Base-by-base conservation (phyloP, 805 yeast genomes). In the Candida coquimbonensis region DNA sequence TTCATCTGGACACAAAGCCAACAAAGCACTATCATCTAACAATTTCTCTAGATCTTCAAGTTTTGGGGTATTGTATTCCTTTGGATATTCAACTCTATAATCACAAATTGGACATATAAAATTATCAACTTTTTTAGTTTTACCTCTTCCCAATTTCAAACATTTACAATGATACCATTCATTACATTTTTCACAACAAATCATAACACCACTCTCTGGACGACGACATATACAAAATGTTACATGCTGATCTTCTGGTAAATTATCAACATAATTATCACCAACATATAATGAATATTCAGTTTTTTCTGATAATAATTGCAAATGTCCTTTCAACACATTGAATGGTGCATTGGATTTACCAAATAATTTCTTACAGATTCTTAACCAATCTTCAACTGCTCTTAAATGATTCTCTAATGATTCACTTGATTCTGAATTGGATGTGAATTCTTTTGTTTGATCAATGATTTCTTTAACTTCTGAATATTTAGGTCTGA, bases 101-200 rank as follows among this genome's bases (percentile, higher is more conserved):
- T 75, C 77, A 59, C 87, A 81, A 24, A 78, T 53, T 1, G 82
- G 74, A 62, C 87, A 81, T 13, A 70, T 60, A 52, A 72, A 81
- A 11, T 66, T 61, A 4, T 64, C 65, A 42, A 56, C 59, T 16
- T 53, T 56, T 33, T 62, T 63, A 21, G 63, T 42, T 35, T 49
- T 49, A 50, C 66, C 63, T 14, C 60, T 51, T 3, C 65, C 66
- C 27, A 68, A 56, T 42, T 72, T 72, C 38, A 83, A 67, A 61
- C 90, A 83, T 14, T 62, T 63, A 39, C 74, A 72, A 57, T 83
- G 90, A 55, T 77, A 83, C 89, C 89, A 82, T 54, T 82, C 87
- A 44, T 73, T 68, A 60, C 91, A 84, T 16, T 60, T 63, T 50
- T 82, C 89, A 63, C 90, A 83, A 48, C 77, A 83, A 39, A 81